Conservation (phyloP, 768 basidiomycete genomes). For the Tephrocybe sp. region DNA sequence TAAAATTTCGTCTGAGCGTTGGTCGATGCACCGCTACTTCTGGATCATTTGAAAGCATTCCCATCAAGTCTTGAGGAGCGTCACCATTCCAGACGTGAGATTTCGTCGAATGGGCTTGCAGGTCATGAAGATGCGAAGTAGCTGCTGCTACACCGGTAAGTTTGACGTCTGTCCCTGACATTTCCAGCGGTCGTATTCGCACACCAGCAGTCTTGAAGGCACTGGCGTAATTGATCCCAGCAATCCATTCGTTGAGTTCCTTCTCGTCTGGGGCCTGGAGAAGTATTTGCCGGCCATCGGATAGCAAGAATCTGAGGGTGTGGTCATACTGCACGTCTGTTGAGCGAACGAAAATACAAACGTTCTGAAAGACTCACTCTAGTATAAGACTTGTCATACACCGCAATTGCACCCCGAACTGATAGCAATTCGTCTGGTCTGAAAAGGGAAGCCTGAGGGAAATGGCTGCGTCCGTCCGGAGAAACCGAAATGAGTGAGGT, state of each 20-base stretch:
- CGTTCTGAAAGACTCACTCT: constrained; percentile 51
- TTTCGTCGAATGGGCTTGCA: constrained; percentile 41
- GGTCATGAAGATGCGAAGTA: constrained; percentile 75
- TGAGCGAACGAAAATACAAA: constrained; percentile 7
- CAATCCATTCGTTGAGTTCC: constrained; percentile 90
- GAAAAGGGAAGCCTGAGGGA: constrained; percentile 44
- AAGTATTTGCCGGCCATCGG: constrained; percentile 79
- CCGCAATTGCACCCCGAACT: constrained; percentile 74
- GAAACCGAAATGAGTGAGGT: constrained; percentile 40
- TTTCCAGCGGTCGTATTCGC: constrained; percentile 72
- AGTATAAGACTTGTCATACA: constrained; percentile 74
- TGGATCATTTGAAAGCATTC: constrained; percentile 36
- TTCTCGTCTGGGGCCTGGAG: constrained; percentile 68
- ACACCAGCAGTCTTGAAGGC: constrained; percentile 86
- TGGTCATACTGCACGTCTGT: constrained; percentile 50
- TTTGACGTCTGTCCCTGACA: constrained; percentile 70
- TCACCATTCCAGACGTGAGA: constrained; percentile 43
- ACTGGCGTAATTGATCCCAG: constrained; percentile 91
- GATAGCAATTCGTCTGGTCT: constrained; percentile 87
- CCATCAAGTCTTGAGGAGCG: constrained; percentile 40
- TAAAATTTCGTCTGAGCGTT: constrained; percentile 26
- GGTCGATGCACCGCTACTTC: constrained; percentile 22
- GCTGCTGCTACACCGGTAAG: constrained; percentile 86
- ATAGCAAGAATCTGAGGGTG: constrained; percentile 76
- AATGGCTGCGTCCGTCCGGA: constrained; percentile 30